Evolutionary conservation across 2,329 filamentous ascomycete genomes (phyloP), one percentile per base, ranked within the genome.

Genomic region (Stagonosporopsis rhizophila): DNA sequence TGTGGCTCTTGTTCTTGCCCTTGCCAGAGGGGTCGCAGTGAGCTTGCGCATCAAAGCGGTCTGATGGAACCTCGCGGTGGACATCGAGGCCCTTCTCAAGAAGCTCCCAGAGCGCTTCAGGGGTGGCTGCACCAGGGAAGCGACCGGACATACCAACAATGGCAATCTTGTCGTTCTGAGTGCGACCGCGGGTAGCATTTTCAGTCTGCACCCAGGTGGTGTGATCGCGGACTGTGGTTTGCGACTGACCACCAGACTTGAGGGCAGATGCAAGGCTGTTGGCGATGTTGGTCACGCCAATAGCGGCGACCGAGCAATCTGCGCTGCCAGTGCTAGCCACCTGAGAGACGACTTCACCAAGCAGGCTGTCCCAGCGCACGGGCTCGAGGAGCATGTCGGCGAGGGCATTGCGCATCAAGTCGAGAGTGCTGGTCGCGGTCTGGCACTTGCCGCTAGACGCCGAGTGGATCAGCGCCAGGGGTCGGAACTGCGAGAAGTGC

Each of bases 101-200:
- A 4, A 92, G 80, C 57, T 91, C 86, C 90, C 90, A 93, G 27
- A 93, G 84, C 52, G 85, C 85, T 56, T 92, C 88, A 58, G 87
- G 83, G 67, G 83, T 89, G 15, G 86, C 87, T 45, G 89, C 88
- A 65, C 89, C 87, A 1, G 90, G 90, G 73, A 91, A 92, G 46
- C 90, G 84, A 46, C 90, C 89, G 41, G 90, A 85, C 85, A 92
- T 90, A 48, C 92, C 92, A 30, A 96, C 89, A 60, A 96, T 92
- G 54, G 92, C 92, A 60, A 96, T 85, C 75, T 92, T 93, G 71
- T 86, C 85, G 67, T 85, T 81, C 59, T 82, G 80, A 27, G 78
- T 82, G 56, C 79, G 80, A 45, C 77, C 81, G 12, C 67, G 62
- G 37, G 64, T 67, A 4, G 64, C 61, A 40, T 74, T 65, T 12